Conservation (phyloP, 148 eudicot genomes). For the Amaranthus hypochondriacus region DNA sequence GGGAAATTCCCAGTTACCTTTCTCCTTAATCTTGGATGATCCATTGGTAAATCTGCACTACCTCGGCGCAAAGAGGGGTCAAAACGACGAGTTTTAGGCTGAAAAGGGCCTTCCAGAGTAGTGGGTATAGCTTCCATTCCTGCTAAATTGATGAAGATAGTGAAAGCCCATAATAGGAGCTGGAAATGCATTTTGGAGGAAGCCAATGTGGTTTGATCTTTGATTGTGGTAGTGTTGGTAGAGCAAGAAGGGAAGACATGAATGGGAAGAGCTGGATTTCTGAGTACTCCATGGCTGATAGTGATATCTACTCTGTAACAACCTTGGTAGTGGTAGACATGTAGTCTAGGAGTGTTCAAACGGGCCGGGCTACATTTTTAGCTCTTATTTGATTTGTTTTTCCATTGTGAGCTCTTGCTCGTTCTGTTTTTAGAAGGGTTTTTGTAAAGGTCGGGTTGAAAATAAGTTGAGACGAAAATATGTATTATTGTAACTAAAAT, state of each 20-base stretch:
- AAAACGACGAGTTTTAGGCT: slow-evolving; percentile 61
- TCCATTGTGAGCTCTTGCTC: no score
- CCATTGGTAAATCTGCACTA: slow-evolving; percentile 67
- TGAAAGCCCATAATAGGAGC: slow-evolving; percentile 7
- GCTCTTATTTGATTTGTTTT: no score
- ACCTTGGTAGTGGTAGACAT: no score
- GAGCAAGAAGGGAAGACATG: not conserved
- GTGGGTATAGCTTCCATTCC: slow-evolving; percentile 43
- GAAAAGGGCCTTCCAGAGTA: slow-evolving; percentile 79
- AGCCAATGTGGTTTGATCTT: not conserved
- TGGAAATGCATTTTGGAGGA: slow-evolving; percentile 3
- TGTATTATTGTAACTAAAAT: no score
- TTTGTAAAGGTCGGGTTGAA: no score
- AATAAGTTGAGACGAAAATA: no score
- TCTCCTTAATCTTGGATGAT: slow-evolving; percentile 59
- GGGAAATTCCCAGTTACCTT: slow-evolving; percentile 61
- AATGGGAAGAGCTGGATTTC: not conserved
- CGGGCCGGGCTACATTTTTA: no score
- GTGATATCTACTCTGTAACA: no score
- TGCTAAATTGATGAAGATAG: slow-evolving; percentile 7
- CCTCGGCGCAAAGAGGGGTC: slow-evolving; percentile 66
- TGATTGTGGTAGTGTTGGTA: not conserved
- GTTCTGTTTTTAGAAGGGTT: no score
- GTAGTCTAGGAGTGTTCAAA: no score
- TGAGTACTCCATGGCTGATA: not conserved